Conservation (phyloP, 768 basidiomycete genomes). For the Phanerodontia chrysosporium region DNA sequence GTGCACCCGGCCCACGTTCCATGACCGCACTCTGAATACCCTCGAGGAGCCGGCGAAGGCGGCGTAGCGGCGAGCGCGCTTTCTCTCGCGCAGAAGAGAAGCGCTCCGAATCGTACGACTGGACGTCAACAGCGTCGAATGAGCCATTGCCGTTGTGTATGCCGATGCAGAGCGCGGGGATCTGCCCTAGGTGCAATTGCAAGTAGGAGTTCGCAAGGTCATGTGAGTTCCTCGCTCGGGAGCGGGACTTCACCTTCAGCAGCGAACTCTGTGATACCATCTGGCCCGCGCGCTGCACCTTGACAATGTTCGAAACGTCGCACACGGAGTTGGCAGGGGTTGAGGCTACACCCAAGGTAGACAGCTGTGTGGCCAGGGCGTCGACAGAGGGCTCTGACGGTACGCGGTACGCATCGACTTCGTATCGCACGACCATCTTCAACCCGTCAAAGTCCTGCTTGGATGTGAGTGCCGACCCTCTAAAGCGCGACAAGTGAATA, state of each 20-base stretch:
- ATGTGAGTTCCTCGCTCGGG: not conserved
- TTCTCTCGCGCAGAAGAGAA: not conserved
- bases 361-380: slow-evolving; percentile 17
- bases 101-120: slow-evolving; percentile 18
- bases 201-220: slow-evolving; percentile 37
- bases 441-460: slow-evolving; percentile 56
- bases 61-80: slow-evolving; percentile 27
- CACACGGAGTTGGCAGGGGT: not conserved
- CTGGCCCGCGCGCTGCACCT: not conserved
- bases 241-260: slow-evolving; percentile 11
- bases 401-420: slow-evolving; percentile 37
- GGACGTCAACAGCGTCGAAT: slow-evolving; percentile 40
- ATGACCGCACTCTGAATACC: slow-evolving; percentile 45
- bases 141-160: slow-evolving; percentile 55
- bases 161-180: slow-evolving; percentile 54
- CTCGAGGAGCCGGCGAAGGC: slow-evolving; percentile 24
- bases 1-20: slow-evolving; percentile 46
- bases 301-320: not conserved
- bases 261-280: slow-evolving; percentile 7
- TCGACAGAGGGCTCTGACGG: slow-evolving; percentile 7
- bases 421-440: slow-evolving; percentile 54
- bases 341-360: slow-evolving; percentile 8
- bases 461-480: too few relatives aligned
- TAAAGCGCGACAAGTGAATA: too few relatives aligned
- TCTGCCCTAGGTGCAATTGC: slow-evolving; percentile 68